Evolutionary conservation across 495 filamentous ascomycete species (phyloP).

Genomic region (Achaetomiella virescens): DNA sequence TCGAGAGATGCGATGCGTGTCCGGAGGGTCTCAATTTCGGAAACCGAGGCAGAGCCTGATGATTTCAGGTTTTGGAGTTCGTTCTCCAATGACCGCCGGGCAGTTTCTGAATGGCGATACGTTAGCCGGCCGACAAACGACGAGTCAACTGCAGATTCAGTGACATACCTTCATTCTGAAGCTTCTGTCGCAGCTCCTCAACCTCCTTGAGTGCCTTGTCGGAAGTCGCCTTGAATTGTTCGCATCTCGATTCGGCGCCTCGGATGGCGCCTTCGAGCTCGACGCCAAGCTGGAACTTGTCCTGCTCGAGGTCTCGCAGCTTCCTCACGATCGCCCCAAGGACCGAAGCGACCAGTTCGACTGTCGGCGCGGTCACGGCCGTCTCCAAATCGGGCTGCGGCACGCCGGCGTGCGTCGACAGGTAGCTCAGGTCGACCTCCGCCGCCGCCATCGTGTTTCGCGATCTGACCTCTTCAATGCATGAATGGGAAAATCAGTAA

Average conservation of each 20-base stretch:
- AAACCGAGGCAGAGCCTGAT: slow-evolving; percentile 64
- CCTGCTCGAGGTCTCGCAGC: slow-evolving; percentile 75
- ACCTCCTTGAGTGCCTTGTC: slow-evolving; percentile 79
- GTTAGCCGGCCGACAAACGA: not conserved
- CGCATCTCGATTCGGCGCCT: slow-evolving; percentile 69
- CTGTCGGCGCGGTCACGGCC: slow-evolving; percentile 65
- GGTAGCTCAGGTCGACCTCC: slow-evolving; percentile 66
- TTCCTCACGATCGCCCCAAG: slow-evolving; percentile 63
- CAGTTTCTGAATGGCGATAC: slow-evolving; percentile 25
- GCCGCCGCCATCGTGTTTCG: slow-evolving; percentile 65
- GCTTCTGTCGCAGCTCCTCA: slow-evolving; percentile 67
- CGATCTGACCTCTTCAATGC: slow-evolving; percentile 14
- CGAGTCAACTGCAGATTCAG: not conserved
- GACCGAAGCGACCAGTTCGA: slow-evolving; percentile 65
- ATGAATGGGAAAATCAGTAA: slow-evolving; percentile 4
- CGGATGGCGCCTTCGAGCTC: slow-evolving; percentile 86
- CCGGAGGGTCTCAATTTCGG: slow-evolving; percentile 69
- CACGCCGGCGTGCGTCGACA: slow-evolving; percentile 68
- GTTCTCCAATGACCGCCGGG: slow-evolving; percentile 54
- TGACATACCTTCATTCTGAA: slow-evolving; percentile 71
- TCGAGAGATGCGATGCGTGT: slow-evolving; percentile 80
- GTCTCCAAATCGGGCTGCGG: slow-evolving; percentile 60
- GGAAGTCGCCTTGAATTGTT: slow-evolving; percentile 68
- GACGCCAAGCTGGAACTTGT: slow-evolving; percentile 81
- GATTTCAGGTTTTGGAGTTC: slow-evolving; percentile 77